Conservation (phyloP, 2,329 filamentous ascomycete species). For the Ophiostoma populinum region DNA sequence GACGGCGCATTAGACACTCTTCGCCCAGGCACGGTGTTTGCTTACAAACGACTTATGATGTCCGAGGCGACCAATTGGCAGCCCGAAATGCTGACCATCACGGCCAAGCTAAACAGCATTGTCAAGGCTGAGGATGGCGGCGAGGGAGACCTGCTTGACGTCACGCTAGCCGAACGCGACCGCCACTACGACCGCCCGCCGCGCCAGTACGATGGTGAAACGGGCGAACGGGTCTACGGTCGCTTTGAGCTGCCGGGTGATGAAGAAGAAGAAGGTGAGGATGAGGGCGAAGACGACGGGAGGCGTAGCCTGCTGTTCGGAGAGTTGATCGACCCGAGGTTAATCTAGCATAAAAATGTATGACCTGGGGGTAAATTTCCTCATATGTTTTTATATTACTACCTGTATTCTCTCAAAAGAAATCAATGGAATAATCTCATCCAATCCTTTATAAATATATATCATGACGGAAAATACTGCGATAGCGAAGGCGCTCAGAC, state of each 20-base stretch:
- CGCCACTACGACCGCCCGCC: conserved; percentile 36
- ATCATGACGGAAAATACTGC: too few relatives aligned
- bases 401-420: too few relatives aligned
- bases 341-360: conserved; percentile 21
- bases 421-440: too few relatives aligned
- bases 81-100: conserved; percentile 45
- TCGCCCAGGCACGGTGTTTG: conserved; percentile 44
- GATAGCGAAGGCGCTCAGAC: too few relatives aligned
- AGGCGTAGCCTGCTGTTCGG: conserved; percentile 39
- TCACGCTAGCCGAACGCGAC: conserved; percentile 55
- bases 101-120: conserved; percentile 39
- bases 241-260: conserved; percentile 60
- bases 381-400: background rate
- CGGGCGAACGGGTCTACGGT: conserved; percentile 56
- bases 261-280: conserved; percentile 29
- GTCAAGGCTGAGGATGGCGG: conserved; percentile 26
- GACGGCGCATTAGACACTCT: conserved; percentile 23
- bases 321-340: conserved; percentile 50
- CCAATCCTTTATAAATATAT: too few relatives aligned
- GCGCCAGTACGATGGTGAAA: conserved; percentile 44
- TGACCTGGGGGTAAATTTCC: background rate
- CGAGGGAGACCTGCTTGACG: conserved; percentile 31
- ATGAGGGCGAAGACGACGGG: conserved; percentile 32
- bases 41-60: conserved; percentile 48
- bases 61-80: conserved; percentile 48